Percentiles rank a stretch among this genome's conserved stretches.
Conservation (phyloP, 139 green algal species). For the Chlamydomonas sphaeroides region DNA sequence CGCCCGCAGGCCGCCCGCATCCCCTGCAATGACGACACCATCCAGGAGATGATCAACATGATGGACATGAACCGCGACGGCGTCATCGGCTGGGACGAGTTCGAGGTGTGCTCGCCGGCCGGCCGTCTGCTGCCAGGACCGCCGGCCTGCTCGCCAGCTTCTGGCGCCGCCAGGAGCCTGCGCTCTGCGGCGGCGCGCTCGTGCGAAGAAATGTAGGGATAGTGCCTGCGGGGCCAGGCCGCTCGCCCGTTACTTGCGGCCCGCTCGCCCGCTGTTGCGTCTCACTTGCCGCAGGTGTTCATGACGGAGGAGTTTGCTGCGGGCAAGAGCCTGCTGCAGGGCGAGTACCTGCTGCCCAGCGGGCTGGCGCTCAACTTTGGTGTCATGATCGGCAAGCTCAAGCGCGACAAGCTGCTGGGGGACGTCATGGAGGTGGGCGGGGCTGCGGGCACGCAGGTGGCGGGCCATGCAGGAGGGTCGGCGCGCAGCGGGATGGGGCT, state of each 20-base stretch:
- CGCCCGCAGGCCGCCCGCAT: slow-evolving; percentile 55
- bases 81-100: slow-evolving; percentile 50
- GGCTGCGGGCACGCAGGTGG: too few relatives aligned
- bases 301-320: slow-evolving; percentile 63
- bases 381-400: slow-evolving; percentile 64
- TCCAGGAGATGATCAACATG: slow-evolving; percentile 61
- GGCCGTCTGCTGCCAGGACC: not conserved
- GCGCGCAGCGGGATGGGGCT: too few relatives aligned
- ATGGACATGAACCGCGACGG: slow-evolving; percentile 58
- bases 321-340: slow-evolving; percentile 59
- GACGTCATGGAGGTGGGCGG: slow-evolving; percentile 56
- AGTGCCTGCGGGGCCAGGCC: not conserved
- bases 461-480: too few relatives aligned
- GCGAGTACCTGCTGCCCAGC: slow-evolving; percentile 63
- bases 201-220: too few relatives aligned
- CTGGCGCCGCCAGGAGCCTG: too few relatives aligned
- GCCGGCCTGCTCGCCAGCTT: too few relatives aligned
- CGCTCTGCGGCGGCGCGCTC: too few relatives aligned
- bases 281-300: slow-evolving; percentile 60
- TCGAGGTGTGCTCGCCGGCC: slow-evolving; percentile 10
- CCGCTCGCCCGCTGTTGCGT: slow-evolving; percentile 36
- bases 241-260: not conserved
- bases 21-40: slow-evolving; percentile 52
- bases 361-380: slow-evolving; percentile 58
- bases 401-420: slow-evolving; percentile 53